These are phyloP conservation scores for Rhizophlyctis rosea DNA, from an alignment of 192 early-diverging fungal genomes.

Conservation along the genomic window DNA sequence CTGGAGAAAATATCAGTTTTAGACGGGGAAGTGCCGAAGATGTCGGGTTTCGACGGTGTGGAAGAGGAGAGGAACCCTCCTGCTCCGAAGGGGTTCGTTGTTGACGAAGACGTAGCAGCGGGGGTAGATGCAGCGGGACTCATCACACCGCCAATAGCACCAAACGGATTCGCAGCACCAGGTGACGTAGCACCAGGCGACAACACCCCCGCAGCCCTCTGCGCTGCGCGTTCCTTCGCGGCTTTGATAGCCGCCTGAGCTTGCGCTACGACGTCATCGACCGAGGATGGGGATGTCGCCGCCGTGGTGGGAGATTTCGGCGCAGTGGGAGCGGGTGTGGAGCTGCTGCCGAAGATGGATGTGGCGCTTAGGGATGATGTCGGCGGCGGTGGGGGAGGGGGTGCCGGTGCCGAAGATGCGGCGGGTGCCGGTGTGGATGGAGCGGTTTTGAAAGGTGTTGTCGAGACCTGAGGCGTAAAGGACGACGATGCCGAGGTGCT, in stretches of 20 bases:
- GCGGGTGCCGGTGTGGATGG: not conserved
- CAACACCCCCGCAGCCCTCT: constrained; percentile 11
- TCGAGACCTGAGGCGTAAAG: not conserved
- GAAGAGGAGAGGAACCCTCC: not conserved
- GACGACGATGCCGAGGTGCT: not conserved
- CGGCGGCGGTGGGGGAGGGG: constrained; percentile 8
- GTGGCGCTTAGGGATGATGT: not conserved
- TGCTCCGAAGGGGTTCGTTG: not conserved
- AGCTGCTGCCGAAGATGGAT: constrained; percentile 1
- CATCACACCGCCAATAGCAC: not conserved
- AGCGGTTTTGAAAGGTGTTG: not conserved
- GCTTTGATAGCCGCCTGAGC: constrained; percentile 46
- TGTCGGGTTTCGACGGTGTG: not conserved
- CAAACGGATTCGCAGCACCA: constrained; percentile 22
- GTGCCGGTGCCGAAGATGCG: constrained; percentile 1
- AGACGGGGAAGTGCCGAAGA: not conserved
- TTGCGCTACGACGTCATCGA: constrained; percentile 44
- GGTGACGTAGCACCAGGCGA: constrained; percentile 6
- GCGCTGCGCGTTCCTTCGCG: constrained; percentile 43
- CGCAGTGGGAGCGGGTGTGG: not conserved
- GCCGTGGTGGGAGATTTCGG: constrained; percentile 11
- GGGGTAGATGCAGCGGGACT: not conserved
- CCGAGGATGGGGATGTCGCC: constrained; percentile 9
- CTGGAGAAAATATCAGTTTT: not conserved
- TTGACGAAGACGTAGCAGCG: not conserved